These are phyloP conservation scores for Plasmodium coatneyi DNA, from an alignment of 169 alveolate species.

Conservation along the genomic window DNA sequence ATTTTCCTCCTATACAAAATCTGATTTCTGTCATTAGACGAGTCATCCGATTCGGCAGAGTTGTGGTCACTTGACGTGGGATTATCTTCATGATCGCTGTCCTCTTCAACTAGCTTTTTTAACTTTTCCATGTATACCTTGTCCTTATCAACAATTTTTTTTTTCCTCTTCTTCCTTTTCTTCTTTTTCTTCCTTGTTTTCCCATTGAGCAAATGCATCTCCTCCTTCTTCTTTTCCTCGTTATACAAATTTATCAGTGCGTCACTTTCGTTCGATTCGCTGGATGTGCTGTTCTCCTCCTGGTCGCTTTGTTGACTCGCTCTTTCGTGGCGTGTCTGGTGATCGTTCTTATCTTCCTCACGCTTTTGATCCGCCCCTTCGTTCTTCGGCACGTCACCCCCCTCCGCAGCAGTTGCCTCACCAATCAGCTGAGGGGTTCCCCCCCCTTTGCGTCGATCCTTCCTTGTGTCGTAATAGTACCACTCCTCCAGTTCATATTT, in stretches of 20 bases:
- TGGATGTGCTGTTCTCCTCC: conserved; percentile 3
- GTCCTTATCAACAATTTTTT: conserved; percentile 54
- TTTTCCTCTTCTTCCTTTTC: conserved; percentile 34
- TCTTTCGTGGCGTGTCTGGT: neutral
- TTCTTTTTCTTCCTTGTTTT: conserved; percentile 15
- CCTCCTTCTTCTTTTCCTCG: conserved; percentile 43
- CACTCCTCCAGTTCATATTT: conserved; percentile 58
- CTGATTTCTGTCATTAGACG: conserved; percentile 21
- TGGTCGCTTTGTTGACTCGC: neutral
- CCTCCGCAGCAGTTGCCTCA: neutral
- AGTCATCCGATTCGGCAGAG: conserved; percentile 9
- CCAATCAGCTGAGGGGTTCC: neutral
- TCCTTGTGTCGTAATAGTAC: conserved; percentile 33
- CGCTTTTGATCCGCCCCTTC: neutral
- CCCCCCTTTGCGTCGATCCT: neutral
- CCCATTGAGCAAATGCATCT: conserved; percentile 3
- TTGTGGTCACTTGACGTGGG: conserved; percentile 30
- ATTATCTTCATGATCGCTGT: conserved; percentile 44
- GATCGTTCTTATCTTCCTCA: neutral
- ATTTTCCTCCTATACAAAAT: conserved; percentile 67
- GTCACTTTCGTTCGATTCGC: conserved; percentile 52
- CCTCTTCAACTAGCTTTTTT: conserved; percentile 62
- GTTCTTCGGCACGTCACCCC: neutral
- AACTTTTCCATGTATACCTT: conserved; percentile 56
- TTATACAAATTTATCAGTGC: conserved; percentile 52